These are phyloP conservation scores for Exophiala spinifera DNA, from an alignment of 2,329 filamentous ascomycete species.

Conservation along the genomic window DNA sequence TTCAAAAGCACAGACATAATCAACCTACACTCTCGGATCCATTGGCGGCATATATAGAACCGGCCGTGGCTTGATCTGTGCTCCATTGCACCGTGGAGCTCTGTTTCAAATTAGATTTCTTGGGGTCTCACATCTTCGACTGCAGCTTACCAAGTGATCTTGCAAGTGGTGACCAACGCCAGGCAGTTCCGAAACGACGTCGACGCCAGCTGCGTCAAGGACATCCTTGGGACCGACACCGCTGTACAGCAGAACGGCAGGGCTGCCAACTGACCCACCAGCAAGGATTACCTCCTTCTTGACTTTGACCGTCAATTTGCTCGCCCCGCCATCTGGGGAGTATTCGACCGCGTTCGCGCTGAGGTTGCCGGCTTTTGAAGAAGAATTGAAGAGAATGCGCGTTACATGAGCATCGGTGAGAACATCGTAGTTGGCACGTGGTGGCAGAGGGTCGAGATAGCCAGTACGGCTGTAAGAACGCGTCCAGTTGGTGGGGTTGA, in stretches of 20 bases:
- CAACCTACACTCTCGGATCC: conserved; percentile 31
- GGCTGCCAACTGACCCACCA: conserved; percentile 60
- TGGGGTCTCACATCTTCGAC: conserved; percentile 2
- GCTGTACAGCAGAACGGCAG: conserved; percentile 62
- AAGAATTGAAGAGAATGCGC: conserved; percentile 27
- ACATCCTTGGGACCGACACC: conserved; percentile 60
- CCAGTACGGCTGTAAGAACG: conserved; percentile 37
- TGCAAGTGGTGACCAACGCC: conserved; percentile 65
- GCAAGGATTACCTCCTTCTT: conserved; percentile 48
- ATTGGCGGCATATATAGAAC: conserved; percentile 32
- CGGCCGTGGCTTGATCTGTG: conserved; percentile 32
- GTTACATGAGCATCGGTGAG: conserved; percentile 25
- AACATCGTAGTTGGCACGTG: conserved; percentile 35
- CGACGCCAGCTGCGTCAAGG: conserved; percentile 54
- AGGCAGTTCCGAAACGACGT: conserved; percentile 53
- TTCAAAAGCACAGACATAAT: conserved; percentile 12
- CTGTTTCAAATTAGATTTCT: conserved; percentile 18
- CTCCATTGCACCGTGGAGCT: conserved; percentile 34
- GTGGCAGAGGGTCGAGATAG: conserved; percentile 36
- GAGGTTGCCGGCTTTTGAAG: conserved; percentile 30
- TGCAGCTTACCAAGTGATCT: conserved; percentile 54
- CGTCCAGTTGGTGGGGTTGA: conserved; percentile 38
- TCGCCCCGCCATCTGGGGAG: conserved; percentile 31
- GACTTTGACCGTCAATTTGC: conserved; percentile 37
- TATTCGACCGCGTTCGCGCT: conserved; percentile 36